Conservation (phyloP, 495 filamentous ascomycete species). For the Lasiosphaeria ovina region DNA sequence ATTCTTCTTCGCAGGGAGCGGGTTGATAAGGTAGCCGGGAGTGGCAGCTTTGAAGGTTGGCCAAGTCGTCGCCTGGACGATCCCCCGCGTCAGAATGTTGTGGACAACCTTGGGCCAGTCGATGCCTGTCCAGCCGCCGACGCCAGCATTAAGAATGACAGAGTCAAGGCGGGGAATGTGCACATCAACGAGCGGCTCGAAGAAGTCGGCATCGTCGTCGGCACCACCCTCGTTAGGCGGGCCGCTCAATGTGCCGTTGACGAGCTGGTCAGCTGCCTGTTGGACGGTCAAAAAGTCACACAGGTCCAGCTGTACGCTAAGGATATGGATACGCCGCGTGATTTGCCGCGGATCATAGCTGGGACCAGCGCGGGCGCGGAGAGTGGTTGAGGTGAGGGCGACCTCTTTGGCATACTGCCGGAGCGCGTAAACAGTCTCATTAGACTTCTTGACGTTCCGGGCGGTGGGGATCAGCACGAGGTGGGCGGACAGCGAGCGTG, state of each 20-base stretch:
- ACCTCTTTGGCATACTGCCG: conserved; percentile 50
- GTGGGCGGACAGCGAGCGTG: conserved; percentile 58
- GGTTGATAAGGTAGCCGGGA: conserved; percentile 51
- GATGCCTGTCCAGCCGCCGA: conserved; percentile 81
- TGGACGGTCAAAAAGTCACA: conserved; percentile 52
- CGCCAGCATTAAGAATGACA: conserved; percentile 83
- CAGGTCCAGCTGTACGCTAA: conserved; percentile 57
- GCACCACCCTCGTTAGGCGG: conserved; percentile 20
- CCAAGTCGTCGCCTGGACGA: conserved; percentile 69
- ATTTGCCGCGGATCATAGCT: conserved; percentile 44
- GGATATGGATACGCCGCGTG: conserved; percentile 51
- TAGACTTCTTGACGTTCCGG: conserved; percentile 58
- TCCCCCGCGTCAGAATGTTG: conserved; percentile 58
- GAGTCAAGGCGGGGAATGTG: conserved; percentile 71
- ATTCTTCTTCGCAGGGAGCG: conserved; percentile 28
- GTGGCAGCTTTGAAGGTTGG: conserved; percentile 69
- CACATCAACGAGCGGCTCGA: conserved; percentile 42
- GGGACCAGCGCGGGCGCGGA: conserved; percentile 38
- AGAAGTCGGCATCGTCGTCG: conserved; percentile 26
- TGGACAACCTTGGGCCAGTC: conserved; percentile 65
- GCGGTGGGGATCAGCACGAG: conserved; percentile 67
- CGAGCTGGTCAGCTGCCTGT: conserved; percentile 43
- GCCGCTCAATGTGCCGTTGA: conserved; percentile 49
- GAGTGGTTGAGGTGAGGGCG: conserved; percentile 35
- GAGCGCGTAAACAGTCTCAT: conserved; percentile 55